Evolutionary conservation across 1,284 basidiomycete species (phyloP), one percentile per base, ranked within the genome.

Genomic region (Phenoliferia sp.): DNA sequence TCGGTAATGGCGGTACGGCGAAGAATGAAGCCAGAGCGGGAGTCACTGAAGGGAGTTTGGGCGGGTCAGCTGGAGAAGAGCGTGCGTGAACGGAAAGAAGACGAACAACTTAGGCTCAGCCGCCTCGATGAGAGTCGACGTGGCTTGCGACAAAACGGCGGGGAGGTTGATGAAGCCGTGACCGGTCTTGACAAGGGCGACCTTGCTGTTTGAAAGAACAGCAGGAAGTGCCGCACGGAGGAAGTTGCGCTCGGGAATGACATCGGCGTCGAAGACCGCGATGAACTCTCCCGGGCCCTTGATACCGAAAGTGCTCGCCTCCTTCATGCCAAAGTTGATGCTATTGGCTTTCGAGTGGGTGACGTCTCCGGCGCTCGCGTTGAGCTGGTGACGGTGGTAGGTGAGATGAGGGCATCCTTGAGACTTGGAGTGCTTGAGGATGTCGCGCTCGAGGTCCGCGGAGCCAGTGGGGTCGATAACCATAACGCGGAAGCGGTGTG

Each of bases 131-230:
- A 76, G 69, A 12, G 75, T 75, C 32, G 69, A 64, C 16, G 71
- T 69, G 3, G 70, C 61, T 28, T 71, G 68, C 17, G 48, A 59
- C 32, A 75, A 62, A n/a, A 44, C 63, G 59, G 72, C 73, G 15
- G 76, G 74, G 7, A 76, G 59, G 65, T 76, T 76, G 67, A 75
- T 75, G 64, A 74, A 75, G 7, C 72, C 73, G 52, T 72, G 69
- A 15, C 66, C 62, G n/a, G 74, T 73, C 59, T 73, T 72, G 61
- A 76, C 71, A 29, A 76, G 70, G 3, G 65, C 74, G 28, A 74
- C 65, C 44, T 73, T 64, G 29, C 65, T 62, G 62, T 74, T 69
- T n/a, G 69, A 56, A 31, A 75, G 62, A 61, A 76, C 73, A 52
- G 71, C 68, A 5, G 76, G 74, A 4, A 76, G 59, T 7, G 72